A percentile compares a stretch with the other conserved stretches of the same genome.
phyloP scores from a whole-genome alignment of 208 protist species.

The Trypanosoma brucei region DNA sequence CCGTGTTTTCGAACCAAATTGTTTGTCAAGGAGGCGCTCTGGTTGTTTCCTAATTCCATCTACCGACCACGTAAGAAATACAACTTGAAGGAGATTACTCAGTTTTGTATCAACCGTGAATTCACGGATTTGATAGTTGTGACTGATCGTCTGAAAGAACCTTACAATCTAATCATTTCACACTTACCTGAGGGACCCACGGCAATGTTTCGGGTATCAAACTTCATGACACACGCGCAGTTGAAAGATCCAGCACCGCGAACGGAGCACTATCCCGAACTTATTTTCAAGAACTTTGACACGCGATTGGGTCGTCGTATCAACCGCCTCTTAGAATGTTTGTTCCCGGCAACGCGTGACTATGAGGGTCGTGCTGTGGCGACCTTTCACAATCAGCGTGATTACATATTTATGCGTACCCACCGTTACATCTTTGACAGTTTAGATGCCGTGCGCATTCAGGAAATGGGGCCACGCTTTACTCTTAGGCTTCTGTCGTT shows the following conservation, averaged over 20 bases:
- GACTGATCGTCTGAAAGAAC: slow-evolving; percentile 83
- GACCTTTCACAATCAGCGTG: slow-evolving; percentile 92
- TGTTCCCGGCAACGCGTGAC: slow-evolving; percentile 87
- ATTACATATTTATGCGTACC: slow-evolving; percentile 92
- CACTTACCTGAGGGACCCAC: slow-evolving; percentile 89
- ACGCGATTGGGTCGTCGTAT: slow-evolving; percentile 88
- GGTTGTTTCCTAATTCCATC: slow-evolving; percentile 83
- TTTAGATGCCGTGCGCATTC: slow-evolving; percentile 80
- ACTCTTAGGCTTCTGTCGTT: slow-evolving; percentile 86
- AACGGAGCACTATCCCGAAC: slow-evolving; percentile 91
- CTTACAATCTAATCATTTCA: slow-evolving; percentile 84
- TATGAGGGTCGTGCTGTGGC: slow-evolving; percentile 87
- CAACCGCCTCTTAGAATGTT: slow-evolving; percentile 74
- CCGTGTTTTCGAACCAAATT: slow-evolving; percentile 80
- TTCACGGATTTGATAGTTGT: slow-evolving; percentile 90
- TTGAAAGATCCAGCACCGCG: slow-evolving; percentile 75
- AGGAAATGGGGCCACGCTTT: slow-evolving; percentile 92
- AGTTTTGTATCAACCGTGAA: slow-evolving; percentile 84
- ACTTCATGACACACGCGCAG: slow-evolving; percentile 77
- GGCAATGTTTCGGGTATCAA: slow-evolving; percentile 84
- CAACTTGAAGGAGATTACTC: slow-evolving; percentile 89
- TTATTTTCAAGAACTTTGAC: slow-evolving; percentile 94
- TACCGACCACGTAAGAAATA: slow-evolving; percentile 87
- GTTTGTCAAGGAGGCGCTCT: slow-evolving; percentile 87
- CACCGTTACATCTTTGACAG: slow-evolving; percentile 93